A percentile compares a stretch with the other conserved stretches of the same genome.
These are phyloP conservation scores for Ophiostoma tasmaniense DNA, from an alignment of 2,329 filamentous ascomycete genomes.

Conservation along the genomic window DNA sequence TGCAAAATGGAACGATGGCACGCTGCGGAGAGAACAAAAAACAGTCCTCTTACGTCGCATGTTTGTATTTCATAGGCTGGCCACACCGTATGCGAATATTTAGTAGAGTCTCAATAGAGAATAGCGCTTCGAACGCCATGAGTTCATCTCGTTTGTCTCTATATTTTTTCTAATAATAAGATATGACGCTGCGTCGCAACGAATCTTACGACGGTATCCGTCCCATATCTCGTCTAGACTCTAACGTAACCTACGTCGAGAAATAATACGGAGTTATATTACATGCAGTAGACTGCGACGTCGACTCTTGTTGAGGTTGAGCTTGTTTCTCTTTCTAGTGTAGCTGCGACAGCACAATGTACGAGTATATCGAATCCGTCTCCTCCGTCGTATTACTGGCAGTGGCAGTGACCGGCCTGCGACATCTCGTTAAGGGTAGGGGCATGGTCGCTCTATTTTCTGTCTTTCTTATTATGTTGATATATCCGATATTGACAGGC, in stretches of 20 bases:
- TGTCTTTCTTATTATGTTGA: no score
- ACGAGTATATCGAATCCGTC: not conserved
- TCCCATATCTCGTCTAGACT: not conserved
- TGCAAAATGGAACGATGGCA: not conserved
- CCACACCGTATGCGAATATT: not conserved
- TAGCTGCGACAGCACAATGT: not conserved
- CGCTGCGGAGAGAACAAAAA: not conserved
- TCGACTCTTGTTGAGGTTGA: not conserved
- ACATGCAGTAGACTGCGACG: not conserved
- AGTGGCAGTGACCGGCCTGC: not conserved
- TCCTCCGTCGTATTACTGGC: not conserved
- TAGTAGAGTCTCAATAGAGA: not conserved
- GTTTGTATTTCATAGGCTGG: not conserved
- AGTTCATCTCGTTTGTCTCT: not conserved
- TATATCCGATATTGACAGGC: not conserved
- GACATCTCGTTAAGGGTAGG: not conserved
- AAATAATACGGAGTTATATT: not conserved
- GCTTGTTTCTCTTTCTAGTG: slow-evolving; percentile 6
- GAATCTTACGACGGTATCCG: not conserved
- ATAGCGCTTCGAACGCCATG: not conserved
- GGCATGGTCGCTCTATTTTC: not conserved
- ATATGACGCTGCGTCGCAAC: not conserved
- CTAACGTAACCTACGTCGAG: not conserved
- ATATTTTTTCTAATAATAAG: not conserved
- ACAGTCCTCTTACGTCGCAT: not conserved